Evolutionary conservation across 108 stramenopile species (phyloP).

Genomic region (Mediolabrus comicus): DNA sequence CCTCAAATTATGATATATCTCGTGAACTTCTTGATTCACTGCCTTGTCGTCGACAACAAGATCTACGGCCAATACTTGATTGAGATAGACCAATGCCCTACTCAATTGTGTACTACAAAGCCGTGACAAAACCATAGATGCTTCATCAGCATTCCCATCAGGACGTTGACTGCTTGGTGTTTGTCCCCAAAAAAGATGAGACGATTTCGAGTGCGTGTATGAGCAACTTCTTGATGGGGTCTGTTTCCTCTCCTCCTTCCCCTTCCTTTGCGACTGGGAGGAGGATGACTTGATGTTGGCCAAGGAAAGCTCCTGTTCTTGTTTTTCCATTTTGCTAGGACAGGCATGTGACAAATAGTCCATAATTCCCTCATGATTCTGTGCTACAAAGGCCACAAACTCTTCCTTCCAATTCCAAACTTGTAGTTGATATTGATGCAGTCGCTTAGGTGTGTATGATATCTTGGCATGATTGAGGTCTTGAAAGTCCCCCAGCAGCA

Average conservation of each 20-base stretch:
- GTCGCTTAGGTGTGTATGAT: conserved; percentile 7
- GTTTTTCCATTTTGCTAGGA: conserved; percentile 4
- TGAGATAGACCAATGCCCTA: conserved; percentile 23
- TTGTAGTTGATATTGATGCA: conserved; percentile 15
- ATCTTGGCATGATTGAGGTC: conserved; percentile 46
- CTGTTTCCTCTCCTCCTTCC: neutral
- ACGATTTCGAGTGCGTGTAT: conserved; percentile 25
- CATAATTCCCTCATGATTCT: conserved; percentile 29
- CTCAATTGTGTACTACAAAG: conserved; percentile 31
- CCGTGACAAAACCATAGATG: conserved; percentile 13
- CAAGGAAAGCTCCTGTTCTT: neutral
- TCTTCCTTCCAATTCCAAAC: conserved; percentile 46
- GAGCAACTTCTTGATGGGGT: conserved; percentile 2
- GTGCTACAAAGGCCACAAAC: conserved; percentile 27
- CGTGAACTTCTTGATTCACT: conserved; percentile 21
- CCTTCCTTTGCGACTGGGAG: neutral
- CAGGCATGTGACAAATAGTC: conserved; percentile 25
- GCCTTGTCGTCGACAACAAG: conserved; percentile 26
- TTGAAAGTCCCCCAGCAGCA: conserved; percentile 44
- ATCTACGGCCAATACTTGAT: conserved; percentile 11
- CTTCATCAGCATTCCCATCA: conserved; percentile 17
- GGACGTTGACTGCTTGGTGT: conserved; percentile 21
- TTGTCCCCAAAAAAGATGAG: conserved; percentile 43
- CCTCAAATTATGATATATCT: conserved; percentile 42
- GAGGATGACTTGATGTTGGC: neutral